Evolutionary conservation across 2,329 filamentous ascomycete species (phyloP), one percentile per base, ranked within the genome.

Genomic region (Phoma sp.): DNA sequence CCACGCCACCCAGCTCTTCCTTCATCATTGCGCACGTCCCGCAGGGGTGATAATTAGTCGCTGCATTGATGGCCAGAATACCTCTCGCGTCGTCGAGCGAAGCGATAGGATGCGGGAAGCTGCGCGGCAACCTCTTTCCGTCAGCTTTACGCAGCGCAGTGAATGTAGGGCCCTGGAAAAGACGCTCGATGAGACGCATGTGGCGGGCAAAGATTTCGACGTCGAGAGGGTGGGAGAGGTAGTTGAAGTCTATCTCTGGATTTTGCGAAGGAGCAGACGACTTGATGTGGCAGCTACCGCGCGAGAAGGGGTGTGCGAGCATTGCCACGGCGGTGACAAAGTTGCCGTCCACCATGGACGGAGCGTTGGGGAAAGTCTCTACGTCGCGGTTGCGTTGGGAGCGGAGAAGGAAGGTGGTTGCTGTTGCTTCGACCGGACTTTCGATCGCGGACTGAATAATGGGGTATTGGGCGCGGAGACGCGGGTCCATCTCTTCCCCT

Each of bases 171-270:
- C 24, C n/a, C 5, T 64, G 60, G 22, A 62, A 64, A 5, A 64
- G 59, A 7, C 52, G 51, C 2, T 78, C 71, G 2, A 77, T 66
- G 39, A 73, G 74, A 13, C 67, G 67, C 4, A 72, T 53, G 32
- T 74, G 70, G 4, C 72, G 67, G 0, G 76, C 73, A 0, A 77
- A 61, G 7, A 80, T 56, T 36, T 79, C 72, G 4, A 75, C 50
- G 49, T 81, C 79, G 2, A 78, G 62, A 0, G 79, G 76, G 49
- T 81, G 75, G 7, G 74, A 70, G 14, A 81, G 67, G 33, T 78
- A 79, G 9, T 70, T 70, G 1, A 74, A 71, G 51, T 79, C 74
- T 43, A 81, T 77, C 1, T 57, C 35, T 0, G 77, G 77, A 7
- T 18, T 18, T 18, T 69, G 55, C 1, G 54, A 11, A 4, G 32